These are phyloP conservation scores for Microcyclospora pomicola DNA, from an alignment of 2,329 filamentous ascomycete species.

Conservation along the genomic window DNA sequence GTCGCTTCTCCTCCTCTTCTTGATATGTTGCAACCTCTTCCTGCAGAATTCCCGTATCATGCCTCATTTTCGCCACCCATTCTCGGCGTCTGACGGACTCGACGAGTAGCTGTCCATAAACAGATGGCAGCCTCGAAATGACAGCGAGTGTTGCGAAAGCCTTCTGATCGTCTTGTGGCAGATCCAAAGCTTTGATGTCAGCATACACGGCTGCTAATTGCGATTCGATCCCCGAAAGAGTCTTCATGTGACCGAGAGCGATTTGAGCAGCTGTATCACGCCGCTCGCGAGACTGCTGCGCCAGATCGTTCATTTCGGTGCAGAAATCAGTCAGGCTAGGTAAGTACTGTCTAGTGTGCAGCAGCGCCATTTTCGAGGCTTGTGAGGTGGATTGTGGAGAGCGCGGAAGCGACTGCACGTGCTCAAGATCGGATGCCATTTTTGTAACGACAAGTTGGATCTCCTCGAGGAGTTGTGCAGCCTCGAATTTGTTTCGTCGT, in stretches of 20 bases:
- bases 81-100: conserved; percentile 78
- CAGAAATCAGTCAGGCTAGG: conserved; percentile 46
- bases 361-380: conserved; percentile 49
- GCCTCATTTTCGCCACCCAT: conserved; percentile 82
- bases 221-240: conserved; percentile 66
- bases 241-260: conserved; percentile 63
- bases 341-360: conserved; percentile 49
- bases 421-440: conserved; percentile 72
- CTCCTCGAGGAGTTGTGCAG: conserved; percentile 60
- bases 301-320: conserved; percentile 40
- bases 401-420: conserved; percentile 54
- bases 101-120: conserved; percentile 78
- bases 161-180: conserved; percentile 61
- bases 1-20: conserved; percentile 79
- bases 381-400: conserved; percentile 50
- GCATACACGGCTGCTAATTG: conserved; percentile 57
- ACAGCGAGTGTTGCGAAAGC: conserved; percentile 69
- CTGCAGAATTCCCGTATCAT: conserved; percentile 72
- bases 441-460: conserved; percentile 78
- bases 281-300: conserved; percentile 41
- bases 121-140: conserved; percentile 69
- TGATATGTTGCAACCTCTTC: conserved; percentile 88
- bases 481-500: conserved; percentile 35
- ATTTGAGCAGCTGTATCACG: conserved; percentile 55
- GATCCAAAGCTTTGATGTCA: conserved; percentile 56